Evolutionary conservation across 331 rosid species (phyloP), one percentile per base, ranked within the genome.

Genomic region (Stylosanthes scabra): DNA sequence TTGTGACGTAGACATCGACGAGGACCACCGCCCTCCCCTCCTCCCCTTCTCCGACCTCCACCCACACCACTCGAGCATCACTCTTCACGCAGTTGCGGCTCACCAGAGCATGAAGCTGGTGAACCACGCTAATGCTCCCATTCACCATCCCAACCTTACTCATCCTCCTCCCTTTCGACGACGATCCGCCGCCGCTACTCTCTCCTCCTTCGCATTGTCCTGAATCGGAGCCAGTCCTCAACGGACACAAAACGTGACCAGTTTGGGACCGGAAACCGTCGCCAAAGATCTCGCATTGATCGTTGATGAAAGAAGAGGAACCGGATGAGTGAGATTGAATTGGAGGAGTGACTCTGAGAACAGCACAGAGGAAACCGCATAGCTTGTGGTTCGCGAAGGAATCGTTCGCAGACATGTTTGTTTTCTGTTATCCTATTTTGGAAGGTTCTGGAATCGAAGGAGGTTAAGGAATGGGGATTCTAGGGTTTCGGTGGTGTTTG

Each of bases 121-220:
- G 86, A 79, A 91, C 89, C 77, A 84, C 93, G 71, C 99, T 94
- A 6, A 87, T 71, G 66, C 92, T 94, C 8, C 99, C 99, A 9
- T 86, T 81, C 71, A 95, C 93, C 81, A 82, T 51, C 37, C 99
- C 97, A 15, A 87, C 67, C 55, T 77, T 87, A 63, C 85, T 83
- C 89, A 54, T 77, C 74, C 76, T 87, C 88, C 50, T 86, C 51
- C 51, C n/a, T 34, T 34, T 34, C 75, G 64, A 54, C 64, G 68
- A 73, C 52, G 76, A 64, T 16, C 69, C 66, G 51, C 71, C 59
- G 2, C 31, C 20, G 2, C 7, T 34, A 34, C 10, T 9, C 28
- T 6, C 58, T 7, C 3, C 27, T 59, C 84, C 70, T 75, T 81
- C 27, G 63, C 84, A 73, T 75, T 81, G 80, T 8, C 9, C 47